Evolutionary conservation across 2,329 filamentous ascomycete species (phyloP).

Genomic region (Byssothecium circinans): DNA sequence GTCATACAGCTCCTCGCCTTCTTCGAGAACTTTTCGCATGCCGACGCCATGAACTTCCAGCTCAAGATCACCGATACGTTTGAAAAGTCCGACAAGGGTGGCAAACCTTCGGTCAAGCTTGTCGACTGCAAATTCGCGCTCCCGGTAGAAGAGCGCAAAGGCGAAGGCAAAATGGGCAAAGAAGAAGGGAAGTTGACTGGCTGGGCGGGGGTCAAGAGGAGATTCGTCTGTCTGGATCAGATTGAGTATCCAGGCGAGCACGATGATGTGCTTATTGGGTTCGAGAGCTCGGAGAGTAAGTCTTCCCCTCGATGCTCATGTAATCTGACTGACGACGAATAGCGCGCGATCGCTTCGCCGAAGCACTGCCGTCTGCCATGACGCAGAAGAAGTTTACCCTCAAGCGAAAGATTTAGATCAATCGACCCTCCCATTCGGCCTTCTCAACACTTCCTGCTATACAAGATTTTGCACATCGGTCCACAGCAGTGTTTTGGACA

Average conservation of each 20-base stretch:
- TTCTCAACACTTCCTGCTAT: background rate
- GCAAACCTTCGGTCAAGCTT: constrained; percentile 72
- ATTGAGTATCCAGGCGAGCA: constrained; percentile 90
- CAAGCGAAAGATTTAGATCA: constrained; percentile 41
- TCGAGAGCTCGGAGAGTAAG: constrained; percentile 77
- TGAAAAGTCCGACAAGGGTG: constrained; percentile 58
- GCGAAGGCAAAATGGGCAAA: constrained; percentile 53
- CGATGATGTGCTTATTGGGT: constrained; percentile 84
- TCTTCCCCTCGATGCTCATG: constrained; percentile 14
- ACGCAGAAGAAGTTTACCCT: constrained; percentile 48
- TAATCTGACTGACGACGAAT: constrained; percentile 21
- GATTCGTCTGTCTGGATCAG: constrained; percentile 82
- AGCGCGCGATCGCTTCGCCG: constrained; percentile 52
- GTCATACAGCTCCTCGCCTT: constrained; percentile 79
- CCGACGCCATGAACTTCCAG: constrained; percentile 85
- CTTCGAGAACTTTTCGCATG: constrained; percentile 84
- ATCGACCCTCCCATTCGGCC: background rate
- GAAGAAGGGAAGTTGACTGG: constrained; percentile 51
- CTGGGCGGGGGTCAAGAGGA: constrained; percentile 61
- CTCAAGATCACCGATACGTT: constrained; percentile 83
- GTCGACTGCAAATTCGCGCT: constrained; percentile 90
- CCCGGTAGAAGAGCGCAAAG: constrained; percentile 59
- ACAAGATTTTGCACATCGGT: background rate
- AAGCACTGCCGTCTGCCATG: constrained; percentile 49
- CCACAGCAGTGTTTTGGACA: background rate